A percentile compares a stretch with the other conserved stretches of the same genome.
Conservation (phyloP, 164 flowering plant species). For the Macadamia integrifolia region DNA sequence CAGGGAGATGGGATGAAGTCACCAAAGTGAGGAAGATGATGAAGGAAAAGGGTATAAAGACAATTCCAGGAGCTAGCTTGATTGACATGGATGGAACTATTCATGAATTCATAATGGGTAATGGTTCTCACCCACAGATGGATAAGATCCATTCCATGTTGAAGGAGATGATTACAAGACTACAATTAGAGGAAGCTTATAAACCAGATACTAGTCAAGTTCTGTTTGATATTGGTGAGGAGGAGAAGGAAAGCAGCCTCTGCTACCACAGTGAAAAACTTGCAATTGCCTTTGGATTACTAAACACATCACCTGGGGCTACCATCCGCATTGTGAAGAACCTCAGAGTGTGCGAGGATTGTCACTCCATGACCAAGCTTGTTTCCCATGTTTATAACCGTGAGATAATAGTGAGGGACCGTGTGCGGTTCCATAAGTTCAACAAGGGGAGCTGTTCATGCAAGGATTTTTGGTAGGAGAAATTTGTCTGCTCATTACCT, state of each 20-base stretch:
- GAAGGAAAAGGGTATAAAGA: conserved; percentile 35
- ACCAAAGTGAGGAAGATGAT: conserved; percentile 28
- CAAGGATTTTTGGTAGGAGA: conserved; percentile 31
- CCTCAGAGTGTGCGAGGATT: conserved; percentile 37
- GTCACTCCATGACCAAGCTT: conserved; percentile 34
- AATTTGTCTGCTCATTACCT: no score
- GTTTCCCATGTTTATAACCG: conserved; percentile 30
- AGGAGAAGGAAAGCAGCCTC: conserved; percentile 36
- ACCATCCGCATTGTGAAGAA: conserved; percentile 34
- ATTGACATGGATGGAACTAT: conserved; percentile 28
- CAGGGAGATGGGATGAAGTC: conserved; percentile 41
- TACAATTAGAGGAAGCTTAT: conserved; percentile 26
- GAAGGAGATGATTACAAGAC: conserved; percentile 23
- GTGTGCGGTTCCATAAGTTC: conserved; percentile 32
- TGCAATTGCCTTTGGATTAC: conserved; percentile 34
- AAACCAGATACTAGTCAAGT: conserved; percentile 29
- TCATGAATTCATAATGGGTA: conserved; percentile 33
- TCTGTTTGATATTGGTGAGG: conserved; percentile 37
- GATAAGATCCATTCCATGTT: conserved; percentile 25
- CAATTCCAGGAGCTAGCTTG: conserved; percentile 31
- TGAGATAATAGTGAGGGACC: conserved; percentile 34
- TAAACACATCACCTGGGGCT: conserved; percentile 26
- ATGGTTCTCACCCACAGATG: conserved; percentile 29
- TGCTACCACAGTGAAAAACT: conserved; percentile 36
- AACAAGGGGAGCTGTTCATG: conserved; percentile 35